These are phyloP conservation scores for Plenodomus biglobosus DNA, from an alignment of 2,329 filamentous ascomycete genomes.

Conservation along the genomic window DNA sequence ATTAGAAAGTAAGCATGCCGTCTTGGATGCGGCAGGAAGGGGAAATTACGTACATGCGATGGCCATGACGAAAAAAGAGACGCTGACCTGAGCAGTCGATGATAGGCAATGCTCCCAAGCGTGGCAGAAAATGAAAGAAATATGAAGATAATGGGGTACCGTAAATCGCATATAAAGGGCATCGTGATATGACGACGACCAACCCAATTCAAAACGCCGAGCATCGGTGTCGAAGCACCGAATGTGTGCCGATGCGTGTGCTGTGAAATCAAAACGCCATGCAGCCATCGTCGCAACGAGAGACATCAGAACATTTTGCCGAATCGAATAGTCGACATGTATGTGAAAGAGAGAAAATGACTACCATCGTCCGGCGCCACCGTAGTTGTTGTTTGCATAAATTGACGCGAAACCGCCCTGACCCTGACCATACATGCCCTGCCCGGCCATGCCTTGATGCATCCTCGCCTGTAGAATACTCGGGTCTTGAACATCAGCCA, in stretches of 20 bases:
- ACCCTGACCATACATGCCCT: conserved; percentile 85
- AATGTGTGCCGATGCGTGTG: conserved; percentile 45
- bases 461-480: conserved; percentile 98
- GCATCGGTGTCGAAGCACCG: conserved; percentile 38
- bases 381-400: conserved; percentile 65
- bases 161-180: conserved; percentile 36
- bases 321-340: conserved; percentile 28
- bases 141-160: conserved; percentile 38
- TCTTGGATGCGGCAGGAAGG: conserved; percentile 43
- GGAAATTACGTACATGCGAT: conserved; percentile 49
- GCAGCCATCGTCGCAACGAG: conserved; percentile 36
- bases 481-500: conserved; percentile 99
- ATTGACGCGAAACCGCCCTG: conserved; percentile 92
- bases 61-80: conserved; percentile 51
- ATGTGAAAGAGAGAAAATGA: conserved; percentile 36
- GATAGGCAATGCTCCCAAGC: conserved; percentile 39
- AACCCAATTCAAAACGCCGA: conserved; percentile 42
- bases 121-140: conserved; percentile 31
- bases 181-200: conserved; percentile 28
- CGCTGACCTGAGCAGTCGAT: conserved; percentile 37
- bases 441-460: conserved; percentile 81
- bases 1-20: conserved; percentile 48
- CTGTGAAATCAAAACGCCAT: conserved; percentile 43
- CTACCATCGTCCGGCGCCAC: conserved; percentile 45
- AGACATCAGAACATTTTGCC: conserved; percentile 37